A percentile compares a stretch with the other conserved stretches of the same genome.
Conservation (phyloP, 139 green algal genomes). For the Volvox africanus region DNA sequence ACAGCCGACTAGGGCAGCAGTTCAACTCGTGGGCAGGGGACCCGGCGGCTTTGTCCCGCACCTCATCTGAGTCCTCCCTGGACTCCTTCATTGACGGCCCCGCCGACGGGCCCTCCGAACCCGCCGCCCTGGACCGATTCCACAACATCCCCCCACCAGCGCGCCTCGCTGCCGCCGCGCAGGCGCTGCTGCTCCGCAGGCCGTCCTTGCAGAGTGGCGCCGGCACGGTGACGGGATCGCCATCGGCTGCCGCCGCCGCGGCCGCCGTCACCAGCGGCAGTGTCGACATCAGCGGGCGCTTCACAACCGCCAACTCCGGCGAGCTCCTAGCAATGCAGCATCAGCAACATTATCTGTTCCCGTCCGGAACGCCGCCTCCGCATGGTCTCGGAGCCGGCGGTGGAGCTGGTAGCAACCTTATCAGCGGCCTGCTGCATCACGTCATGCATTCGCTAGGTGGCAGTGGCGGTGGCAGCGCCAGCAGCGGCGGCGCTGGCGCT, state of each 20-base stretch:
- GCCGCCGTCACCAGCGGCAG: background rate
- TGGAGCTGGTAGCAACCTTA: background rate
- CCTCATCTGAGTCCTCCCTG: constrained; percentile 29
- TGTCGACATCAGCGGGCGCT: background rate
- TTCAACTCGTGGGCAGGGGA: background rate
- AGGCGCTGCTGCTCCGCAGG: background rate
- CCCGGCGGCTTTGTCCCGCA: constrained; percentile 11
- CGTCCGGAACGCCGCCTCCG: background rate
- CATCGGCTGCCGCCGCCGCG: background rate
- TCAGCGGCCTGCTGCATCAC: background rate
- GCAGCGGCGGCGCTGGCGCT: background rate
- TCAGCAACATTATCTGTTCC: no score
- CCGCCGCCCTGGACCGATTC: background rate
- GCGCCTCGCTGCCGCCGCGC: constrained; percentile 9
- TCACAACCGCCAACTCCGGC: background rate
- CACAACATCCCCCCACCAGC: constrained; percentile 34
- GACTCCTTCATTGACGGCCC: constrained; percentile 43
- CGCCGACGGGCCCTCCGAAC: constrained; percentile 29
- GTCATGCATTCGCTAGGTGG: background rate
- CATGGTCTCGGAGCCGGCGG: background rate
- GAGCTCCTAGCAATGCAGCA: background rate
- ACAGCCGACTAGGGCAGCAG: constrained; percentile 13
- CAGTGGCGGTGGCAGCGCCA: background rate
- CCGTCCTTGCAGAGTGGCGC: no score
- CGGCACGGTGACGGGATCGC: no score